Percentiles rank a stretch among this genome's conserved stretches.
Conservation (phyloP, 805 yeast species). For the Candida ponderosae region DNA sequence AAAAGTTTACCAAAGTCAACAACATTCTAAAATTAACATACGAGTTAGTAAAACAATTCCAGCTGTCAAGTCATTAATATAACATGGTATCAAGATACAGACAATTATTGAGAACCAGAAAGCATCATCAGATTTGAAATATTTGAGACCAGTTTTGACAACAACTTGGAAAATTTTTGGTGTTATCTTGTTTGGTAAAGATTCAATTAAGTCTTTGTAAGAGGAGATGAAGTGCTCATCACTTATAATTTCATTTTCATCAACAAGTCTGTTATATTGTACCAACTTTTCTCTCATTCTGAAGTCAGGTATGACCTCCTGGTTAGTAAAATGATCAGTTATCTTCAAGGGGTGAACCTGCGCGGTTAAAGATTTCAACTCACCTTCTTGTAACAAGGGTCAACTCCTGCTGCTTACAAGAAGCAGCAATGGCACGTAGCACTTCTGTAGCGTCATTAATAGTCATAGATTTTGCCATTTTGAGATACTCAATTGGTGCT, state of each 20-base stretch:
- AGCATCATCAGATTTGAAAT: slow-evolving; percentile 9
- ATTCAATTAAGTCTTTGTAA: slow-evolving; percentile 4
- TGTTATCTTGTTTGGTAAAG: slow-evolving; percentile 7
- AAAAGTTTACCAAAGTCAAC: not conserved
- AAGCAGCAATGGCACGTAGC: too few relatives aligned
- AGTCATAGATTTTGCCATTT: too few relatives aligned
- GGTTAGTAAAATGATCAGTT: too few relatives aligned
- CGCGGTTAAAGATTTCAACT: too few relatives aligned
- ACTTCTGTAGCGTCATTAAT: too few relatives aligned
- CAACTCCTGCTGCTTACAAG: too few relatives aligned
- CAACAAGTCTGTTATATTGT: not conserved
- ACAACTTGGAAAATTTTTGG: slow-evolving; percentile 13
- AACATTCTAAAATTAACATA: not conserved
- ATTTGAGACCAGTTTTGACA: slow-evolving; percentile 15
- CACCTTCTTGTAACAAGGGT: too few relatives aligned
- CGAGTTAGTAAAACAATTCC: too few relatives aligned
- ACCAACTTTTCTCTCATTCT: not conserved
- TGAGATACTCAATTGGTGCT: too few relatives aligned
- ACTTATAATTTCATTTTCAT: not conserved
- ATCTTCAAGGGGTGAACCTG: too few relatives aligned
- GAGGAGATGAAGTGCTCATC: not conserved
- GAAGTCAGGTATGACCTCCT: too few relatives aligned
- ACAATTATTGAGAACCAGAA: slow-evolving; percentile 18
- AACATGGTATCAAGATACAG: not conserved
- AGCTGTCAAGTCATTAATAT: not conserved